Evolutionary conservation across 2,329 filamentous ascomycete species (phyloP).

Genomic region (Knufia fluminis): DNA sequence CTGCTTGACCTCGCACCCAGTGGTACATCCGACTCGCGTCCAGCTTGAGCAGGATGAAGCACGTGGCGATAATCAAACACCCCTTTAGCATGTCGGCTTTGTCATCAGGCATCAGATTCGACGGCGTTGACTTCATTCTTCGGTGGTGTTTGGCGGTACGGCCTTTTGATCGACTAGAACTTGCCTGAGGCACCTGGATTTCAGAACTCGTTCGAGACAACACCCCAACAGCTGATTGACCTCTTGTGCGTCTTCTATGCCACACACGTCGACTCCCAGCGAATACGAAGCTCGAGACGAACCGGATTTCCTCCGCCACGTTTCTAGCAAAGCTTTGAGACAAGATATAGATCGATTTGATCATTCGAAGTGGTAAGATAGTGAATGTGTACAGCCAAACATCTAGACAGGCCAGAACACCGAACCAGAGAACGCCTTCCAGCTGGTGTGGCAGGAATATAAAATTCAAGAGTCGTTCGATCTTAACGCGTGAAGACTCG

Average conservation of each 20-base stretch:
- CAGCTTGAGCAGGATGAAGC: slow-evolving; percentile 73
- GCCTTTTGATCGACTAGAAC: slow-evolving; percentile 17
- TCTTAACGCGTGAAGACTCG: slow-evolving; percentile 84
- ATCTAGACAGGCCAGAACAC: slow-evolving; percentile 82
- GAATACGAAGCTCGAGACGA: slow-evolving; percentile 68
- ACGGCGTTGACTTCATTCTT: slow-evolving; percentile 75
- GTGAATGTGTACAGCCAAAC: slow-evolving; percentile 97
- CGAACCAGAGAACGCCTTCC: slow-evolving; percentile 79
- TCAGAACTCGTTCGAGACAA: slow-evolving; percentile 35
- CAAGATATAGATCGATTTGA: slow-evolving; percentile 69
- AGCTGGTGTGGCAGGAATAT: slow-evolving; percentile 70
- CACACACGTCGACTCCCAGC: slow-evolving; percentile 71
- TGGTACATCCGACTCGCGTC: slow-evolving; percentile 98
- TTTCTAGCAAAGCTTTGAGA: slow-evolving; percentile 69
- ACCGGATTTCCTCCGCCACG: slow-evolving; percentile 60
- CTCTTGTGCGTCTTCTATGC: slow-evolving; percentile 38
- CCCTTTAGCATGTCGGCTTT: slow-evolving; percentile 94
- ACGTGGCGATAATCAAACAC: slow-evolving; percentile 76
- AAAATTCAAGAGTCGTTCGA: slow-evolving; percentile 85
- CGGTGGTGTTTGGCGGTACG: slow-evolving; percentile 44
- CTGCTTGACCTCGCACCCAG: slow-evolving; percentile 88
- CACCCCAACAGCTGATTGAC: slow-evolving; percentile 7
- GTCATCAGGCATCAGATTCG: slow-evolving; percentile 73
- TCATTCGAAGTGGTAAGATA: slow-evolving; percentile 80
- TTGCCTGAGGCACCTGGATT: background rate